A percentile compares a stretch with the other conserved stretches of the same genome.
Evolutionary conservation across 345 rosid genomes (phyloP).

Genomic region (Dovyalis caffra): DNA sequence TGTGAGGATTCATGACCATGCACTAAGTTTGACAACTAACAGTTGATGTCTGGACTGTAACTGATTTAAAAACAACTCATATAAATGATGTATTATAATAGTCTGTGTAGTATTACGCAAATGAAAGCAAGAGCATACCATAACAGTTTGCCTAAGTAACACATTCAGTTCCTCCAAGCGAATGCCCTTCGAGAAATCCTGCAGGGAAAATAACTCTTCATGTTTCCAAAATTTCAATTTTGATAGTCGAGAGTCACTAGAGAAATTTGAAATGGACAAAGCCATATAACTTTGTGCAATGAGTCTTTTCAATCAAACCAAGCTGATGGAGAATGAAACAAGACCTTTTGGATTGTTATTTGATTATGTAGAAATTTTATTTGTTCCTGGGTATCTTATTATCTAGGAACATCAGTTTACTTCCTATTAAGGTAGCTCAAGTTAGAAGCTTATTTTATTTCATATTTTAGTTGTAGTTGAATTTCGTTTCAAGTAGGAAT

Average conservation of each 20-base stretch:
- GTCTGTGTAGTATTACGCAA: background rate
- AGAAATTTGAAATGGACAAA: too few relatives aligned
- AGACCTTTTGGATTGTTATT: too few relatives aligned
- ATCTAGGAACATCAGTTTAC: too few relatives aligned
- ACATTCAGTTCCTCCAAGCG: slow-evolving; percentile 92
- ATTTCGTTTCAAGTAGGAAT: too few relatives aligned
- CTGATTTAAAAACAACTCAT: background rate
- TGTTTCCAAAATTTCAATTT: slow-evolving; percentile 8
- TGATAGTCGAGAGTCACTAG: background rate
- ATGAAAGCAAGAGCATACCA: slow-evolving; percentile 53
- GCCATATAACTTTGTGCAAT: background rate
- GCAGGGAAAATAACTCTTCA: slow-evolving; percentile 27
- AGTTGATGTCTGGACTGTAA: background rate
- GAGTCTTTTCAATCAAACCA: too few relatives aligned
- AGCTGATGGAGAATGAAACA: too few relatives aligned
- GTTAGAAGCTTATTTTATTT: too few relatives aligned
- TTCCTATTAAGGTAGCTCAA: too few relatives aligned
- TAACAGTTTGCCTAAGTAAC: slow-evolving; percentile 80
- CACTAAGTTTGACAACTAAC: background rate
- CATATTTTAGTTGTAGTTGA: too few relatives aligned
- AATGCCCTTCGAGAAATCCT: slow-evolving; percentile 88
- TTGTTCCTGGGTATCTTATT: too few relatives aligned
- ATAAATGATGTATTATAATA: background rate
- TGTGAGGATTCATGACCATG: background rate
- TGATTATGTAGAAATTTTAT: too few relatives aligned